Evolutionary conservation across 2,329 filamentous ascomycete species (phyloP).

Genomic region (Sporothrix schenckii): DNA sequence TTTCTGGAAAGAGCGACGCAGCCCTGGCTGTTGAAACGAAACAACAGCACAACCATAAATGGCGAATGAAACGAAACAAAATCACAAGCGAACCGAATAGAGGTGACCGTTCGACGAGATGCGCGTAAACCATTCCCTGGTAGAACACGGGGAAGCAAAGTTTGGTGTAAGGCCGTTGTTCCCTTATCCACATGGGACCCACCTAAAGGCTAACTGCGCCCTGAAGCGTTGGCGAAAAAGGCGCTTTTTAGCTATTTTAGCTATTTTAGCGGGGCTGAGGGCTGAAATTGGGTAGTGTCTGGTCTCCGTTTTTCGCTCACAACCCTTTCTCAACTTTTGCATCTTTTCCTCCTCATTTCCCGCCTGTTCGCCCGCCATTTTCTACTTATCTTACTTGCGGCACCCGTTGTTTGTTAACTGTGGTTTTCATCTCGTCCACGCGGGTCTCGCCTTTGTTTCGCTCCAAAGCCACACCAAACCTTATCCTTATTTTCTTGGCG

Average conservation of each 20-base stretch:
- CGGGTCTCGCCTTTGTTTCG: constrained; percentile 13
- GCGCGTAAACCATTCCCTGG: not conserved
- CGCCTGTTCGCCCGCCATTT: no score
- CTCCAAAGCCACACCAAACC: not conserved
- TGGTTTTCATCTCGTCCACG: constrained; percentile 6
- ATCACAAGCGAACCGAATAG: not conserved
- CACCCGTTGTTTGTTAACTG: not conserved
- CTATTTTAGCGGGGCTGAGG: constrained; percentile 21
- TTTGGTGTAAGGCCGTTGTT: not conserved
- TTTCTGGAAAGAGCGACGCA: not conserved
- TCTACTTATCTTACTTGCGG: not conserved
- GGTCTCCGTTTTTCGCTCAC: not conserved
- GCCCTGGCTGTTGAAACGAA: not conserved
- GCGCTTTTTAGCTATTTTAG: not conserved
- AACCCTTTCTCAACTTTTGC: not conserved
- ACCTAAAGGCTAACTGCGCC: constrained; percentile 21
- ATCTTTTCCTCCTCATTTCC: not conserved
- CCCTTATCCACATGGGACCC: not conserved
- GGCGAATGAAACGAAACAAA: constrained; percentile 17
- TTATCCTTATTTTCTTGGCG: constrained; percentile 21
- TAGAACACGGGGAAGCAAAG: not conserved
- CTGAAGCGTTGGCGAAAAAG: not conserved
- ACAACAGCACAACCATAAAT: not conserved
- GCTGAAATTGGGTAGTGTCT: constrained; percentile 9
- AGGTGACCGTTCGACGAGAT: not conserved